Conservation (phyloP, 2,329 filamentous ascomycete genomes). For the Diaporthe caulivora region DNA sequence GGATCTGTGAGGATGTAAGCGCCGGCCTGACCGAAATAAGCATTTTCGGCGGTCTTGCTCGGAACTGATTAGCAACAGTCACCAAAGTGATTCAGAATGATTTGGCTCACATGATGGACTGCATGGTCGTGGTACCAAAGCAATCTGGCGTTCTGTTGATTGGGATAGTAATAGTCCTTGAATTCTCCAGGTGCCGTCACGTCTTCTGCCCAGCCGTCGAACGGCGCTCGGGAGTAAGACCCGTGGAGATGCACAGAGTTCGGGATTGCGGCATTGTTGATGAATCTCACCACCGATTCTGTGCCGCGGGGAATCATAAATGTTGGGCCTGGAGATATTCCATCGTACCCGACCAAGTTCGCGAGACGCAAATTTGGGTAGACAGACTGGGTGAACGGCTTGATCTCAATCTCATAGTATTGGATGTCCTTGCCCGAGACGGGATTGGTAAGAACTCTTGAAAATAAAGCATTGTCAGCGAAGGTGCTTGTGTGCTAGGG, state of each 20-base stretch:
- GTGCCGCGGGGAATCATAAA: slow-evolving; percentile 61
- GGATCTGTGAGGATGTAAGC: slow-evolving; percentile 67
- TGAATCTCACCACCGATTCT: slow-evolving; percentile 66
- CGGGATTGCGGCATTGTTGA: slow-evolving; percentile 60
- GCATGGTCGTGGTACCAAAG: slow-evolving; percentile 70
- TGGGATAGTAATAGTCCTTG: slow-evolving; percentile 75
- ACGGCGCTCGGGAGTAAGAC: slow-evolving; percentile 61
- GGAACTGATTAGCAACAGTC: not conserved
- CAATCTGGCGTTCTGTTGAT: slow-evolving; percentile 63
- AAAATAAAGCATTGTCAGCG: slow-evolving; percentile 10
- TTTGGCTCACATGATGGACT: slow-evolving; percentile 44
- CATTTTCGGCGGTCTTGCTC: slow-evolving; percentile 62
- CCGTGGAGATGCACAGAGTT: slow-evolving; percentile 68
- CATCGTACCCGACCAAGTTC: slow-evolving; percentile 63
- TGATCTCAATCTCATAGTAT: slow-evolving; percentile 53
- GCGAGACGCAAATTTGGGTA: slow-evolving; percentile 51
- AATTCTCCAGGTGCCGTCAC: slow-evolving; percentile 63
- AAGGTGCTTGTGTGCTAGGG: not conserved
- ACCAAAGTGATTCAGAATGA: slow-evolving; percentile 39
- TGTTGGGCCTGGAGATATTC: slow-evolving; percentile 65
- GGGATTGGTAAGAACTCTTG: slow-evolving; percentile 51
- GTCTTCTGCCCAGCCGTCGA: slow-evolving; percentile 64
- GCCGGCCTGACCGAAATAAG: slow-evolving; percentile 68
- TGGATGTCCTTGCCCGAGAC: slow-evolving; percentile 50
- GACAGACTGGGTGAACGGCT: slow-evolving; percentile 50